Percentiles rank a stretch among this genome's conserved stretches.
These are phyloP conservation scores for Geranium rotundifolium DNA, from an alignment of 345 rosid genomes.

Conservation along the genomic window DNA sequence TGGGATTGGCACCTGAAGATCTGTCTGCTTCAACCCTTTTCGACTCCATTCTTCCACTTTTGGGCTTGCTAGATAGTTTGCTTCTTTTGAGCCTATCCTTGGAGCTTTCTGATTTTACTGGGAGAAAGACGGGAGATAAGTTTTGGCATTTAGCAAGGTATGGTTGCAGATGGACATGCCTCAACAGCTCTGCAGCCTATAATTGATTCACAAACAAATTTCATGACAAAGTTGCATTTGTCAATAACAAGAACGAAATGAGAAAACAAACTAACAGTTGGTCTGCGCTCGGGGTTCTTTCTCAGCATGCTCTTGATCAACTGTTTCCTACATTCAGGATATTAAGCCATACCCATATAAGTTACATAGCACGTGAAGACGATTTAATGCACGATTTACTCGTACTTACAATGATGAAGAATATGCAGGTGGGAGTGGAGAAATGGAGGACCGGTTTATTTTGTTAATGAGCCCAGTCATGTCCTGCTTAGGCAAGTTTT, in stretches of 20 bases:
- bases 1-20: too few relatives aligned
- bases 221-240: too few relatives aligned
- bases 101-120: slow-evolving; percentile 41
- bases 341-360: too few relatives aligned
- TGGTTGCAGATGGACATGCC: slow-evolving; percentile 77
- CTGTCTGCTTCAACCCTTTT: slow-evolving; percentile 6
- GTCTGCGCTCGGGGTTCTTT: slow-evolving; percentile 21
- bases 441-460: slow-evolving; percentile 76
- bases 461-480: slow-evolving; percentile 82
- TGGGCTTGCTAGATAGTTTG: slow-evolving; percentile 35
- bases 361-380: too few relatives aligned
- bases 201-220: neutral
- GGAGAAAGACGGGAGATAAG: slow-evolving; percentile 70
- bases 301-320: slow-evolving; percentile 53
- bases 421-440: slow-evolving; percentile 89
- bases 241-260: too few relatives aligned
- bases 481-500: slow-evolving; percentile 38
- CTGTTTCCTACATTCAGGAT: slow-evolving; percentile 52
- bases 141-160: slow-evolving; percentile 59
- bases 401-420: slow-evolving; percentile 67
- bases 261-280: slow-evolving; percentile 10
- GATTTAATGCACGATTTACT: too few relatives aligned
- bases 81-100: slow-evolving; percentile 55
- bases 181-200: slow-evolving; percentile 84
- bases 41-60: slow-evolving; percentile 25